phyloP scores from a whole-genome alignment of 1,139 yeast genomes.

The Blastobotrys elegans region DNA sequence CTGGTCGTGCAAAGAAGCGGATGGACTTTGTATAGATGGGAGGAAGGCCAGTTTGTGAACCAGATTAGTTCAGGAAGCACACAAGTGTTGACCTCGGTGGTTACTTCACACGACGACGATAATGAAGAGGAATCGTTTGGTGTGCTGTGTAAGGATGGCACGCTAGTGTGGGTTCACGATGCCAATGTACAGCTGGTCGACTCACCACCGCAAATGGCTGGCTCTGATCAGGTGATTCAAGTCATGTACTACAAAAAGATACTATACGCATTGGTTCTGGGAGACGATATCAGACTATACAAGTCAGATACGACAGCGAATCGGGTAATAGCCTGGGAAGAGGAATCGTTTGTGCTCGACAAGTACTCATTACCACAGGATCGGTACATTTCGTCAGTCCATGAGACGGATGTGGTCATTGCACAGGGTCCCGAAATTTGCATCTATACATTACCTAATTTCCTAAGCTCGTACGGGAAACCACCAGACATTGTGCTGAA shows the following conservation, averaged over 20 bases:
- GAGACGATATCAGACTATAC: not conserved
- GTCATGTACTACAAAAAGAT: constrained; percentile 3
- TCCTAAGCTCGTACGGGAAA: constrained; percentile 13
- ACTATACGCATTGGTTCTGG: constrained; percentile 6
- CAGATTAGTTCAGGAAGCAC: constrained; percentile 23
- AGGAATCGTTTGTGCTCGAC: constrained; percentile 7
- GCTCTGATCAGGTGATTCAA: constrained; percentile 4
- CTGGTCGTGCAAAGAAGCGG: constrained; percentile 22
- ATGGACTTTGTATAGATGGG: constrained; percentile 26
- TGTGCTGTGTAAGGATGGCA: constrained; percentile 21
- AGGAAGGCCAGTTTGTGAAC: constrained; percentile 18
- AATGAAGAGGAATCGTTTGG: constrained; percentile 22
- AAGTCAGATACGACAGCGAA: constrained; percentile 7
- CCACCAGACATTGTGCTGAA: not conserved
- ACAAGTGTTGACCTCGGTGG: constrained; percentile 14
- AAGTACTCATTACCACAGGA: not conserved
- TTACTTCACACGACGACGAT: constrained; percentile 1
- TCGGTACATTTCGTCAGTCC: constrained; percentile 17
- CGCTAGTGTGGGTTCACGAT: constrained; percentile 22
- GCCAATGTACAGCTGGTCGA: constrained; percentile 22
- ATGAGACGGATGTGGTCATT: constrained; percentile 17
- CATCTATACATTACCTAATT: constrained; percentile 16
- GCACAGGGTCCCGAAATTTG: constrained; percentile 15
- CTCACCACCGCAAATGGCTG: too few relatives aligned
- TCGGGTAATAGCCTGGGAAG: constrained; percentile 16